A percentile compares a stretch with the other conserved stretches of the same genome.
Evolutionary conservation across 371 early-diverging fungal species (phyloP).

Genomic region (Syncephalis plumigaleata): DNA sequence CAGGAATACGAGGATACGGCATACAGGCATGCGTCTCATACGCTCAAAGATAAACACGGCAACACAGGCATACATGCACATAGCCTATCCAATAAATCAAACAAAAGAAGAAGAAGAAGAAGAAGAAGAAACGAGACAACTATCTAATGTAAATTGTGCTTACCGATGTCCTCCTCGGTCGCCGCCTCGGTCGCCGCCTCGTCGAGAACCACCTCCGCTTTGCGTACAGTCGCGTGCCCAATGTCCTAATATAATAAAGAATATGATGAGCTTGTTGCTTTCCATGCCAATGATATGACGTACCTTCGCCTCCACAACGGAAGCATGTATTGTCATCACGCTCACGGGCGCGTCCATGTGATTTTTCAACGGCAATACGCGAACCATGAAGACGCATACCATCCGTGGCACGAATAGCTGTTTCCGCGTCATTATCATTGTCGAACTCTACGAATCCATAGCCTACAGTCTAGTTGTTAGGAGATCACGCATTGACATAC

Average conservation of each 20-base stretch:
- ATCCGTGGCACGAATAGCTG: conserved; percentile 47
- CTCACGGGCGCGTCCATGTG: conserved; percentile 33
- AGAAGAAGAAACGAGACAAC: too few relatives aligned
- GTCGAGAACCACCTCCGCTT: neutral
- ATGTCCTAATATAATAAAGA: neutral
- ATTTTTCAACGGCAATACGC: conserved; percentile 42
- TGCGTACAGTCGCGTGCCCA: conserved; percentile 1
- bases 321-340: conserved; percentile 40
- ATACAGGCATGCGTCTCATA: too few relatives aligned
- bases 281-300: too few relatives aligned
- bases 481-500: neutral
- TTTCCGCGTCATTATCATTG: conserved; percentile 54
- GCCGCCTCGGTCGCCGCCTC: neutral
- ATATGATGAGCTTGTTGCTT: too few relatives aligned
- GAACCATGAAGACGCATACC: conserved; percentile 32
- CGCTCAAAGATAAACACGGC: too few relatives aligned
- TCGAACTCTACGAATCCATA: conserved; percentile 44
- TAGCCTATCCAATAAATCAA: too few relatives aligned
- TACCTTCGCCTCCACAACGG: conserved; percentile 6
- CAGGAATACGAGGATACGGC: too few relatives aligned
- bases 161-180: too few relatives aligned
- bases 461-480: conserved; percentile 9
- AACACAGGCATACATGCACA: too few relatives aligned
- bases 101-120: too few relatives aligned
- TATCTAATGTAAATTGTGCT: too few relatives aligned